A percentile compares a stretch with the other conserved stretches of the same genome.
phyloP scores from a whole-genome alignment of 2,329 filamentous ascomycete species.

The Colletotrichum tamarilloi region DNA sequence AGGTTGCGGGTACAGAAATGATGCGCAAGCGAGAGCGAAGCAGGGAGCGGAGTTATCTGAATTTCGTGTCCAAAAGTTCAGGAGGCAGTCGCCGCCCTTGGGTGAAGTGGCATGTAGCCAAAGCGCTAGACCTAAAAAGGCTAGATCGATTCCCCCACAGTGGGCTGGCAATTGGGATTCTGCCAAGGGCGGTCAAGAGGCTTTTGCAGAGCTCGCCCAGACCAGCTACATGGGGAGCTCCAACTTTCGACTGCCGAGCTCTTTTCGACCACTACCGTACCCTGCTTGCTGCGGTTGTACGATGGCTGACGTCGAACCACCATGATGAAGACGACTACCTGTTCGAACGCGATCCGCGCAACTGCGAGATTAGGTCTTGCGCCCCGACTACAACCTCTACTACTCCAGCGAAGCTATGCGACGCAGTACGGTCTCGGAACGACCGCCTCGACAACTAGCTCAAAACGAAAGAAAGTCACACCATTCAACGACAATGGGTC shows the following conservation, averaged over 20 bases:
- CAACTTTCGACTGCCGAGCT: slow-evolving; percentile 21
- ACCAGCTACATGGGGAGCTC: slow-evolving; percentile 17
- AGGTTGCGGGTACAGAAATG: slow-evolving; percentile 18
- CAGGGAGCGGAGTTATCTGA: slow-evolving; percentile 32
- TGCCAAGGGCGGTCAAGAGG: slow-evolving; percentile 51
- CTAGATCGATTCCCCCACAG: slow-evolving; percentile 28
- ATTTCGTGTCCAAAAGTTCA: slow-evolving; percentile 38
- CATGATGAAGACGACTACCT: slow-evolving; percentile 59
- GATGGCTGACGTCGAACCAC: slow-evolving; percentile 53
- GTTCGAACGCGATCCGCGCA: slow-evolving; percentile 49
- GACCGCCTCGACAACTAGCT: slow-evolving; percentile 45
- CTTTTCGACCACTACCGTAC: slow-evolving; percentile 3
- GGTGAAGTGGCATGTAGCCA: slow-evolving; percentile 37
- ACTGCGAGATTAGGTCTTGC: slow-evolving; percentile 39
- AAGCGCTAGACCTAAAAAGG: slow-evolving; percentile 12
- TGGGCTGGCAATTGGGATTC: slow-evolving; percentile 40
- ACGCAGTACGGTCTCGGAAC: slow-evolving; percentile 63
- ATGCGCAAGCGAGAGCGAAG: slow-evolving; percentile 25
- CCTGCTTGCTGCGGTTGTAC: slow-evolving; percentile 37
- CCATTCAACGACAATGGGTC: slow-evolving; percentile 87
- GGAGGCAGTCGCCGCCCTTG: slow-evolving; percentile 34
- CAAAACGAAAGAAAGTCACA: slow-evolving; percentile 78
- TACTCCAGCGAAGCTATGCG: slow-evolving; percentile 64
- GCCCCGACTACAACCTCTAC: slow-evolving; percentile 48
- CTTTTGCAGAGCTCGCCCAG: slow-evolving; percentile 22